Evolutionary conservation across 805 yeast species (phyloP), one percentile per base, ranked within the genome.

Genomic region (Candida michaelii): DNA sequence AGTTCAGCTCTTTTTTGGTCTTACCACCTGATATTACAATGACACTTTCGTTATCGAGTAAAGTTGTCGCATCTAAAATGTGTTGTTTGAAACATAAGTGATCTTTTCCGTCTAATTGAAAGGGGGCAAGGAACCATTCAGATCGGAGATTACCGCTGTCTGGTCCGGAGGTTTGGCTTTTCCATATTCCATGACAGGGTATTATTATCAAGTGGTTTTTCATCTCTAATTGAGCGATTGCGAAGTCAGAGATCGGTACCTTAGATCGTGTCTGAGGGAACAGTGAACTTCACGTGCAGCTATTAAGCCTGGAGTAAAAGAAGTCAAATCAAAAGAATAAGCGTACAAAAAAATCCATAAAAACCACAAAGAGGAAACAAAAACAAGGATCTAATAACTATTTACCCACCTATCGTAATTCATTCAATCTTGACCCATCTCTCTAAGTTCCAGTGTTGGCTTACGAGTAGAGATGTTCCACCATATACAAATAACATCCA

Each of bases 121-220:
- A 86, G 0, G 79, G 63, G 9, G 79, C 89, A 39, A 87, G 56
- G 15, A 52, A 52, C 96, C 95, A 88, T 62, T 0, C 90, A 90
- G 6, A 19, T 19, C 27, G 45, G 5, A 14, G 12, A 10, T 23
- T 32, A 2, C 44, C 44, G 10, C 27, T 52, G 8, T 73, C 66
- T 1, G 57, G 29, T 1, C 61, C 59, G 39, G 65, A 70, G n/a
- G 15, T 18, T 4, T n/a, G 11, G 9, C 12, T 34, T 10, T 18
- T 23, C 86, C 86, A 82, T 1, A 83, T 72, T 0, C 83, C 73
- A 50, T 82, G 89, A 39, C 88, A 70, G 1, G 76, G 76, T 10
- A 70, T 51, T 16, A 70, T 55, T 1, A 70, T 51, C n/a, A 70
- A 51, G 29, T 57, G 54, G 23, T 37, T 31, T 39, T 35, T 38